Conservation (phyloP, 1,284 basidiomycete genomes). For the Hortiboletus rubellus region DNA sequence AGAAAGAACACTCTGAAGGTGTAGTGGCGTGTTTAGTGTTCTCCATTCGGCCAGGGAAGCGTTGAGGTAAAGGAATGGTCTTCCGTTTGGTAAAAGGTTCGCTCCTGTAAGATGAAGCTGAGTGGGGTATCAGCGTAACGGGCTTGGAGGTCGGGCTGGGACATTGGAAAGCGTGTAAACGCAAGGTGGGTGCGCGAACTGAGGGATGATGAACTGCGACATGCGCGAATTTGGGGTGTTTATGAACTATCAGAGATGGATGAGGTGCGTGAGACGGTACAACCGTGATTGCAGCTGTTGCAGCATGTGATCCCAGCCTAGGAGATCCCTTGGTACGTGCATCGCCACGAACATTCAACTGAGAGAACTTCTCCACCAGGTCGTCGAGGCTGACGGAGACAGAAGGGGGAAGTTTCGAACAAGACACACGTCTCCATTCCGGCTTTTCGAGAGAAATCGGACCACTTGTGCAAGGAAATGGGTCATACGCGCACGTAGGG, state of each 20-base stretch:
- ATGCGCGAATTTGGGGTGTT: background rate
- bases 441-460: background rate
- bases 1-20: constrained; percentile 7
- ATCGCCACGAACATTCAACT: constrained; percentile 19
- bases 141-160: background rate
- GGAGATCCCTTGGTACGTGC: background rate
- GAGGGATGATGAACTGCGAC: background rate
- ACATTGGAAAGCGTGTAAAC: constrained; percentile 5
- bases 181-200: background rate
- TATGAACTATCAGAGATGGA: constrained; percentile 10
- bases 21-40: background rate
- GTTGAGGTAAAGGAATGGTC: constrained; percentile 6
- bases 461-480: constrained; percentile 22
- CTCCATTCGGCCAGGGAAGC: background rate
- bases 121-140: constrained; percentile 14
- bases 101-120: background rate
- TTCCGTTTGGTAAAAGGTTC: constrained; percentile 4
- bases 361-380: constrained; percentile 16
- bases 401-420: fast-evolving
- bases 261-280: constrained; percentile 22
- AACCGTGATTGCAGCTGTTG: constrained; percentile 24
- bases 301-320: constrained; percentile 5
- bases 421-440: constrained; percentile 11
- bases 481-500: constrained; percentile 17
- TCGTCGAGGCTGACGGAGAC: constrained; percentile 5